Conservation (phyloP, 192 early-diverging fungal species). For the Spizellomyces sp. region DNA sequence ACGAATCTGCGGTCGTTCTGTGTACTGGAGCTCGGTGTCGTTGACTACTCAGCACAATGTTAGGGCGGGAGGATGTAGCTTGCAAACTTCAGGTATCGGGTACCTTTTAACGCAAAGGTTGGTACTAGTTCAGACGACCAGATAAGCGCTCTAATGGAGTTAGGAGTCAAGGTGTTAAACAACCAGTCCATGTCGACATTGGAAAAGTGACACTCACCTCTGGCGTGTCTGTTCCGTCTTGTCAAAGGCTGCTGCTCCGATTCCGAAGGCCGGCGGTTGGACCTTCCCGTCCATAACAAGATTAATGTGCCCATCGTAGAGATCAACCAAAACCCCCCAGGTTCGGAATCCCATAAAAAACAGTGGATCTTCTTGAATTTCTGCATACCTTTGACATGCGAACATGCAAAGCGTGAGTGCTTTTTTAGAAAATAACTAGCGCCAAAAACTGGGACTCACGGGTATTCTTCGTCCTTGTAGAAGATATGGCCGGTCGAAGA, state of each 20-base stretch:
- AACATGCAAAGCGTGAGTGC: background rate
- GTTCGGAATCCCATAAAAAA: slow-evolving; percentile 41
- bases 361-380: slow-evolving; percentile 21
- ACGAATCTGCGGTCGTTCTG: slow-evolving; percentile 33
- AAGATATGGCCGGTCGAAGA: slow-evolving; percentile 32
- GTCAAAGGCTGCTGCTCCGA: slow-evolving; percentile 35
- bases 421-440: background rate
- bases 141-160: slow-evolving; percentile 29
- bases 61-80: background rate
- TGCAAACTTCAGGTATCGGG: background rate
- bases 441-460: slow-evolving; percentile 18
- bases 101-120: slow-evolving; percentile 41
- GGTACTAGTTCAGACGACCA: slow-evolving; percentile 39
- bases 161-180: background rate
- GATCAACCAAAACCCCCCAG: slow-evolving; percentile 49
- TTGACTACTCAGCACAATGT: slow-evolving; percentile 2
- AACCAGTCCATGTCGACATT: background rate
- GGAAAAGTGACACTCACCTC: background rate
- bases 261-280: slow-evolving; percentile 44
- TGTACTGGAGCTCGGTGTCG: slow-evolving; percentile 5
- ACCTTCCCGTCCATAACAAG: slow-evolving; percentile 46
- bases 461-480: slow-evolving; percentile 30
- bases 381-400: slow-evolving; percentile 30
- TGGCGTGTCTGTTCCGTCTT: slow-evolving; percentile 41
- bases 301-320: slow-evolving; percentile 39